Evolutionary conservation across 2,329 filamentous ascomycete genomes (phyloP), one percentile per base, ranked within the genome.

Genomic region (Catunica adiposa): DNA sequence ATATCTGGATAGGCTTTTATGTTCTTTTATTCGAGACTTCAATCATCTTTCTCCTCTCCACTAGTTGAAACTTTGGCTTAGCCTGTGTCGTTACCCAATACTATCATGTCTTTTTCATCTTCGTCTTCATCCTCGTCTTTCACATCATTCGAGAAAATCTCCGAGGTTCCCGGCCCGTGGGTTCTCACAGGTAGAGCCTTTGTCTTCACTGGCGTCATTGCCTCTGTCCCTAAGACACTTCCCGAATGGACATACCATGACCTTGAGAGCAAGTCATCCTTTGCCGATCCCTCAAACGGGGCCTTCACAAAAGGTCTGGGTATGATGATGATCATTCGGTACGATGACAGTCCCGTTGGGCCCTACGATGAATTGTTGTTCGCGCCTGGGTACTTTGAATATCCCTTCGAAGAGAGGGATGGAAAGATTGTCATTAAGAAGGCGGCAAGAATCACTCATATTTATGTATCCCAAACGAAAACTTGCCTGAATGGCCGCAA

Each of bases 301-400:
- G 62, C 64, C 31, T 66, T 70, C 3, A 60, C 67, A 15, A 73
- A 74, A 15, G 74, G 75, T 0, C 59, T 76, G 5, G 67, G 70
- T 59, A 71, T 73, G 65, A 64, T 77, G 15, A 73, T 76, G 63
- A 63, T 78, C 55, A 67, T 78, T 29, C 69, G 74, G 7, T 78
- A 78, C 62, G 66, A 63, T 1, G 68, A 75, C 20, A 73, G 69
- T 3, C 74, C 74, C 0, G 73, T 75, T 2, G 76, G 76, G 0
- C 68, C 74, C 0, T 78, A 79, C 57, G 75, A 78, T 60, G 75
- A 78, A 63, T 62, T 78, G 55, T 64, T 74, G 25, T 61, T 77
- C 29, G 63, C 69, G 1, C 75, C 75, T 0, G 75, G 75, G 1
- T 66, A 62, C 37, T 76, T 72, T 58, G 66, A 68, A 14, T 72